Evolutionary conservation across 1,139 yeast species (phyloP), one percentile per base, ranked within the genome.

Genomic region (Debaryomyces robertsiae): DNA sequence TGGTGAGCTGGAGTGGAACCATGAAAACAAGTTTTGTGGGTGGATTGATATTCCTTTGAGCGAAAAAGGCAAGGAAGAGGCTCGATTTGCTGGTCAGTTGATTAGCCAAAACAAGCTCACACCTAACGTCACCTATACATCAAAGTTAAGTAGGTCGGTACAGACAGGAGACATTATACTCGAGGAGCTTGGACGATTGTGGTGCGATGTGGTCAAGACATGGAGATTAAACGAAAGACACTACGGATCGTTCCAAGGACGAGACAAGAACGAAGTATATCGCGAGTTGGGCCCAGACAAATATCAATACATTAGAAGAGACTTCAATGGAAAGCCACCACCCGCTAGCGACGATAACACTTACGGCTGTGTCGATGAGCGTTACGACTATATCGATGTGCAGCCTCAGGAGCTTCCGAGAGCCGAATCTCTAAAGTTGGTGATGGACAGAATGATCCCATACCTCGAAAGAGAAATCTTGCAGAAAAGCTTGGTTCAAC

Each of bases 201-300:
- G 78, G 69, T 53, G 78, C 33, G 82, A 79, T 49, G 69, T 73
- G 32, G 47, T 60, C 40, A 76, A 79, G 57, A 68, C 78, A 4
- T 86, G 94, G 93, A 73, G 88, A 52, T 61, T 85, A 46, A 85
- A 85, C 57, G 93, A 85, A 57, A 73, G 94, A 45, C 94, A 85
- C 60, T 85, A 86, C 58, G 95, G 95, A 1, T 68, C 75, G 24
- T 75, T 84, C 57, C 94, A 85, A 61, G 93, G 93, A n/a, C 66
- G 73, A 33, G 70, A 80, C 42, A 83, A 82, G 55, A 75, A 73
- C 38, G 75, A 75, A 18, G 77, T 82, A 3, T 62, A 79, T 46
- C 50, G 65, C 30, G 67, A 76, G 50, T 75, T 77, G 45, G 88
- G 87, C n/a, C 66, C 77, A 46, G 79, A 79, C 29, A 65, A 80